These are phyloP conservation scores for Cicer bijugum DNA, from an alignment of 306 rosid genomes.

Conservation along the genomic window DNA sequence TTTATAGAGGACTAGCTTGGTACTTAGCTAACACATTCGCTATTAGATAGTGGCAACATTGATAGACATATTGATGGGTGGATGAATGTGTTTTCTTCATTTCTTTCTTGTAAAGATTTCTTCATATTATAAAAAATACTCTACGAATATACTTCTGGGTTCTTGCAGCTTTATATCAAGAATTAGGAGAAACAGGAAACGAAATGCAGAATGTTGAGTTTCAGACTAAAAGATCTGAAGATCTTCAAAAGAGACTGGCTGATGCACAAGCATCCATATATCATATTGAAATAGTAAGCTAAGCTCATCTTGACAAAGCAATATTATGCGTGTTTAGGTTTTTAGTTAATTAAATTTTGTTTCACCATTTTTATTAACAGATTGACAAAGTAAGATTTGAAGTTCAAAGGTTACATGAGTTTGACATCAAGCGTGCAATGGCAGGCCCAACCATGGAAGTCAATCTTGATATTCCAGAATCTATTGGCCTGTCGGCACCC, in stretches of 20 bases:
- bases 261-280: conserved; percentile 82
- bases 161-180: conserved; percentile 78
- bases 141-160: conserved; percentile 12
- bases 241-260: conserved; percentile 73
- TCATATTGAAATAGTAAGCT: conserved; percentile 85
- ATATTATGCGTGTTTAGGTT: conserved; percentile 25
- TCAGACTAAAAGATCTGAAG: conserved; percentile 69
- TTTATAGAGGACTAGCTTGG: background rate
- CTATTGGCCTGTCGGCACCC: conserved; percentile 73
- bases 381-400: conserved; percentile 65
- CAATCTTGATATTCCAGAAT: conserved; percentile 92
- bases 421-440: conserved; percentile 63
- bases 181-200: conserved; percentile 86
- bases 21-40: background rate
- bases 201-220: conserved; percentile 90
- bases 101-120: conserved; percentile 24
- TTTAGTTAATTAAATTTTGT: conserved; percentile 20
- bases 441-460: conserved; percentile 59
- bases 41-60: background rate
- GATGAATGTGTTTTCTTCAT: conserved; percentile 15
- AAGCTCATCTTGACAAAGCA: conserved; percentile 47
- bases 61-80: background rate
- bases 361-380: conserved; percentile 54
- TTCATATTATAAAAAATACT: background rate
- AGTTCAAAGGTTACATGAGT: conserved; percentile 57